phyloP scores from a whole-genome alignment of 2,329 filamentous ascomycete species.

The Harringtonia lauricola region DNA sequence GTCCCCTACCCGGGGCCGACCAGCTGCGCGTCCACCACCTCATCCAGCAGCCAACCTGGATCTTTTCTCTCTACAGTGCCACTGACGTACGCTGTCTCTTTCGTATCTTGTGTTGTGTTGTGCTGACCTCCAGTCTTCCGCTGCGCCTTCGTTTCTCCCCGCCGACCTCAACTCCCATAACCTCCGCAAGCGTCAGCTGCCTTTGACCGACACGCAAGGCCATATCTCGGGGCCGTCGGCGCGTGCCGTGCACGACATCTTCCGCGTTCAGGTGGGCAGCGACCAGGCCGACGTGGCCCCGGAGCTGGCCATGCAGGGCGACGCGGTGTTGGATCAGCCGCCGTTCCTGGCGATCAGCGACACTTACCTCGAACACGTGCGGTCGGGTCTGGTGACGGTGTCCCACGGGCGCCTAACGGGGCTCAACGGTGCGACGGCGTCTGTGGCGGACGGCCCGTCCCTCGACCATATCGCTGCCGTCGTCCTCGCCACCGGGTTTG shows the following conservation, averaged over 20 bases:
- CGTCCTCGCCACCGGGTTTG: constrained; percentile 67
- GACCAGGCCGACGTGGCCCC: constrained; percentile 41
- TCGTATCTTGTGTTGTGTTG: not conserved
- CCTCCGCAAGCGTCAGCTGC: constrained; percentile 45
- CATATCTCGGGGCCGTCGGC: constrained; percentile 50
- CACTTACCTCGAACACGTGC: constrained; percentile 63
- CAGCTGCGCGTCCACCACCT: constrained; percentile 57
- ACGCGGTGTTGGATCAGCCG: constrained; percentile 36
- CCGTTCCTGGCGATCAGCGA: constrained; percentile 61
- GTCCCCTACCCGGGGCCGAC: constrained; percentile 27
- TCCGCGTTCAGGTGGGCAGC: constrained; percentile 34
- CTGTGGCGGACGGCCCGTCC: not conserved
- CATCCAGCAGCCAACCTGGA: constrained; percentile 59
- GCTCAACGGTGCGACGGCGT: constrained; percentile 24
- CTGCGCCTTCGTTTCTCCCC: constrained; percentile 54
- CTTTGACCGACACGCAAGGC: constrained; percentile 52
- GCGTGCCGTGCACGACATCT: constrained; percentile 38
- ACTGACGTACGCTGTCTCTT: constrained; percentile 32
- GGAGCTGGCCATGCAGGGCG: constrained; percentile 25
- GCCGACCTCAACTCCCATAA: constrained; percentile 66
- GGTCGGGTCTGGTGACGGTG: constrained; percentile 47
- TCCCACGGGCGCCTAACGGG: constrained; percentile 34
- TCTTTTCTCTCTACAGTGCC: constrained; percentile 53
- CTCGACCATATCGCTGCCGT: constrained; percentile 53
- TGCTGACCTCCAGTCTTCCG: constrained; percentile 23